phyloP scores from a whole-genome alignment of 2,329 filamentous ascomycete genomes.

The Pseudopyrenochaeta lycopersici region DNA sequence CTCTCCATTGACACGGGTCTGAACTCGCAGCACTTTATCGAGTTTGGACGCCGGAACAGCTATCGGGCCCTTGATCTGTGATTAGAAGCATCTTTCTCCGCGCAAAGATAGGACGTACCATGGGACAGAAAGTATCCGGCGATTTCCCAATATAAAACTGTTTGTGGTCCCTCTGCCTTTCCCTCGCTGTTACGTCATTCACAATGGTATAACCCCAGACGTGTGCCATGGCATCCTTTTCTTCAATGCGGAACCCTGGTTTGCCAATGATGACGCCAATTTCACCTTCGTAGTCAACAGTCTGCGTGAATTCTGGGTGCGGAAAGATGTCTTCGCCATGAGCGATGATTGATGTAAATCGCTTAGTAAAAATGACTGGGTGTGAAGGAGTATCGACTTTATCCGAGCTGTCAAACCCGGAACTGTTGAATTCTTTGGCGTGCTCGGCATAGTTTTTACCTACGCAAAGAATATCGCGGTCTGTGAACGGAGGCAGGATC shows the following conservation, averaged over 20 bases:
- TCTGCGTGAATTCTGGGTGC: conserved; percentile 59
- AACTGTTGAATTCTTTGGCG: conserved; percentile 65
- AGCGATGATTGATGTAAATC: conserved; percentile 62
- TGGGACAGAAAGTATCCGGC: conserved; percentile 65
- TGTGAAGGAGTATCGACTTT: conserved; percentile 62
- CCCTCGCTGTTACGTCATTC: conserved; percentile 45
- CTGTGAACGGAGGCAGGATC: conserved; percentile 58
- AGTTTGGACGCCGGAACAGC: conserved; percentile 60
- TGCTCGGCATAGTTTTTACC: conserved; percentile 68
- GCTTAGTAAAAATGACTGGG: conserved; percentile 66
- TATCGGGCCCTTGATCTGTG: conserved; percentile 55
- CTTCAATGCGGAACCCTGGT: conserved; percentile 54
- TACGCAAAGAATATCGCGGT: conserved; percentile 63
- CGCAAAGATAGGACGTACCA: conserved; percentile 44
- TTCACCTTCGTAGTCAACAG: conserved; percentile 65
- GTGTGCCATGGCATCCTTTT: conserved; percentile 58
- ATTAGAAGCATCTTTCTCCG: neutral
- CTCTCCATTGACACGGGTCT: conserved; percentile 58
- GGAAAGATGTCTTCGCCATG: conserved; percentile 58
- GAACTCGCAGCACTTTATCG: conserved; percentile 53
- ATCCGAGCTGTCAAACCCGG: conserved; percentile 64
- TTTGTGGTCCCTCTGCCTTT: conserved; percentile 56
- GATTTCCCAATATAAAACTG: conserved; percentile 69
- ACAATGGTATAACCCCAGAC: conserved; percentile 67
- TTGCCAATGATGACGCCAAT: conserved; percentile 66